Evolutionary conservation across 495 filamentous ascomycete species (phyloP).

Genomic region (Xylaria curta): DNA sequence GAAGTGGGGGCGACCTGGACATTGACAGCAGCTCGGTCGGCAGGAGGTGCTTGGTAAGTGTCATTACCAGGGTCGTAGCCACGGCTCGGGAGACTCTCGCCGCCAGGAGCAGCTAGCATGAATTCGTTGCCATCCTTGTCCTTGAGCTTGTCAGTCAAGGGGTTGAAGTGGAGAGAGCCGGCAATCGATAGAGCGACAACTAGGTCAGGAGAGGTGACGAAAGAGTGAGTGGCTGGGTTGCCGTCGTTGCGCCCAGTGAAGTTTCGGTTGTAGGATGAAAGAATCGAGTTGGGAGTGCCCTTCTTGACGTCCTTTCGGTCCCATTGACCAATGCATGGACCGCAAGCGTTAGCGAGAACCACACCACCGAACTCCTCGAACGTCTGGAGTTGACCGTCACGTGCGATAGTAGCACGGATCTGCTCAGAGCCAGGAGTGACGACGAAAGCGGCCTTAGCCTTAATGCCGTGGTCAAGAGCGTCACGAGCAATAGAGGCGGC

Average conservation of each 20-base stretch:
- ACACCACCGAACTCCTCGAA: conserved; percentile 98
- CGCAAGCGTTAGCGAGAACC: conserved; percentile 96
- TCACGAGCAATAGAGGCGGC: conserved; percentile 94
- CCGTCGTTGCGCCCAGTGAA: conserved; percentile 99
- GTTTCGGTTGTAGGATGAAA: conserved; percentile 98
- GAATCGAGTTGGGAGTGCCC: conserved; percentile 94
- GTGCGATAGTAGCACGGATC: conserved; percentile 92
- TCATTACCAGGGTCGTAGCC: conserved; percentile 94
- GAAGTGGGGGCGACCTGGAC: conserved; percentile 89
- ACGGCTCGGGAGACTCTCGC: conserved; percentile 76
- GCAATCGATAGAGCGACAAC: conserved; percentile 92
- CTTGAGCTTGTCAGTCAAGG: conserved; percentile 90
- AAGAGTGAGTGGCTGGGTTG: conserved; percentile 97
- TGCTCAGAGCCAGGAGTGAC: conserved; percentile 98
- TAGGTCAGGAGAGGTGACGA: conserved; percentile 97
- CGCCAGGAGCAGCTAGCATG: conserved; percentile 77
- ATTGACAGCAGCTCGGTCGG: conserved; percentile 70
- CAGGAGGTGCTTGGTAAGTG: conserved; percentile 96
- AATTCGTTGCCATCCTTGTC: conserved; percentile 98
- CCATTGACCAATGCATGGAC: conserved; percentile 84
- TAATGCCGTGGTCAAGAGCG: conserved; percentile 90
- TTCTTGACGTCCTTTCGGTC: conserved; percentile 94
- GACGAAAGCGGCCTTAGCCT: conserved; percentile 91
- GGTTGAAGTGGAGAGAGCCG: conserved; percentile 95
- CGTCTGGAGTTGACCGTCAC: conserved; percentile 94